Evolutionary conservation across 1,284 basidiomycete species (phyloP).

Genomic region (Heterobasidion annosum): DNA sequence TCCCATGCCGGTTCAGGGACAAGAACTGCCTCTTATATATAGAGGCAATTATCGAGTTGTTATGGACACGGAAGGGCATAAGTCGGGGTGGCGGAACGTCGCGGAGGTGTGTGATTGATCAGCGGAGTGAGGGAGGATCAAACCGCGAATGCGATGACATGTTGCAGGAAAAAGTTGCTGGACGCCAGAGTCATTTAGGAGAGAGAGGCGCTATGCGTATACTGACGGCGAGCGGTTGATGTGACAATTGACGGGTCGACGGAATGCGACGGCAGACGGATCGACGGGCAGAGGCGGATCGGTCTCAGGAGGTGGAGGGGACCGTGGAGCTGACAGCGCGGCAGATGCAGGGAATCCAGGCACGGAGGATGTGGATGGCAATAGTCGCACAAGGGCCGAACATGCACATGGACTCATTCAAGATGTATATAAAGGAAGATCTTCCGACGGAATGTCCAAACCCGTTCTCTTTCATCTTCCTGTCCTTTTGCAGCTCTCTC

Average conservation of each 20-base stretch:
- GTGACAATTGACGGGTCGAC: no score
- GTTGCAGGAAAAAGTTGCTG: no score
- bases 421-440: neutral
- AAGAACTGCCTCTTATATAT: neutral
- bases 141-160: no score
- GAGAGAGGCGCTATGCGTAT: no score
- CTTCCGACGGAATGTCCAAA: neutral
- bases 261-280: no score
- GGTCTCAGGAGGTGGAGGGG: neutral
- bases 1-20: neutral
- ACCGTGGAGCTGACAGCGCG: no score
- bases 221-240: no score
- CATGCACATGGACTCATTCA: no score
- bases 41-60: neutral
- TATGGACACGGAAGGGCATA: neutral
- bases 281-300: neutral
- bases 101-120: no score
- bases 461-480: neutral
- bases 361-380: neutral
- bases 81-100: no score
- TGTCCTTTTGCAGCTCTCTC: constrained; percentile 14
- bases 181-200: no score
- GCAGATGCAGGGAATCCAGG: neutral
- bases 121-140: no score
- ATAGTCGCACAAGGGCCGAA: neutral